Conservation (phyloP, 1,284 basidiomycete species). For the Agaricales sp. region DNA sequence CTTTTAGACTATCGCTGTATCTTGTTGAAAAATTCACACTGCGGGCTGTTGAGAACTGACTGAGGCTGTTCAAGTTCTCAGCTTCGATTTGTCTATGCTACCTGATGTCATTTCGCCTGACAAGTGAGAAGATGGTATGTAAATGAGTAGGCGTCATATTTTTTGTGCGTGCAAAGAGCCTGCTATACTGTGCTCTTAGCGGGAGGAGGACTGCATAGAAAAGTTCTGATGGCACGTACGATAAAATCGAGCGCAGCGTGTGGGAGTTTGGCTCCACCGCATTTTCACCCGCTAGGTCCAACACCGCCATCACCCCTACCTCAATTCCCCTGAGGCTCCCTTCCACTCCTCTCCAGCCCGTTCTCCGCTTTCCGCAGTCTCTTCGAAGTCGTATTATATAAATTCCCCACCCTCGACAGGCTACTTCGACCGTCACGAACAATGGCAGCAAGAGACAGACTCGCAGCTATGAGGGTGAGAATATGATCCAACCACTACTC, state of each 20-base stretch:
- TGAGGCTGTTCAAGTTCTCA: too few species aligned
- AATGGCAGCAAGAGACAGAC: slow-evolving; percentile 70
- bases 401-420: slow-evolving; percentile 4
- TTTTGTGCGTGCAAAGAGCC: too few species aligned
- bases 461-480: slow-evolving; percentile 71
- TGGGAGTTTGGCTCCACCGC: not conserved
- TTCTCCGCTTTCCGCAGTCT: too few species aligned
- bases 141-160: too few species aligned
- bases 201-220: not conserved
- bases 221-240: not conserved
- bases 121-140: too few species aligned
- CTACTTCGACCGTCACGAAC: slow-evolving; percentile 13
- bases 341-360: not conserved
- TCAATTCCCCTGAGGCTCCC: not conserved
- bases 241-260: not conserved
- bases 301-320: not conserved
- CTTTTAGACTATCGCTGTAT: too few species aligned
- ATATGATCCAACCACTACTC: slow-evolving; percentile 8
- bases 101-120: too few species aligned
- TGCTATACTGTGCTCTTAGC: too few species aligned
- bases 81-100: too few species aligned
- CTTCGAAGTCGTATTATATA: not conserved
- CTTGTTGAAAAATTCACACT: too few species aligned
- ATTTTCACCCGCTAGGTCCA: too few species aligned
- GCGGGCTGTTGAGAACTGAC: not conserved